Evolutionary conservation across 306 rosid species (phyloP).

Genomic region (Senna tora): DNA sequence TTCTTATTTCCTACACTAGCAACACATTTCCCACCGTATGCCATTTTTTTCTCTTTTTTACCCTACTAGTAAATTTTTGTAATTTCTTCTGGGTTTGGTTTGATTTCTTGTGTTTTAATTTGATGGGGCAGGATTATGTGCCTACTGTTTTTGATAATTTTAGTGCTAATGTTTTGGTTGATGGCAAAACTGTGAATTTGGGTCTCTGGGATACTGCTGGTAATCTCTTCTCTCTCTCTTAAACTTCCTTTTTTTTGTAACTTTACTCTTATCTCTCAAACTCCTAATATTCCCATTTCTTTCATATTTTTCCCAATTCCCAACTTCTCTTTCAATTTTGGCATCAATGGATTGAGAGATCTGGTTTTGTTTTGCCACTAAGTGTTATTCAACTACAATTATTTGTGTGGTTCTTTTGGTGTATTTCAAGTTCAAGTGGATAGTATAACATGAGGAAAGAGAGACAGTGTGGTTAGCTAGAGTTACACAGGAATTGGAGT

Average conservation of each 20-base stretch:
- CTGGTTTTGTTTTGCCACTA: not conserved
- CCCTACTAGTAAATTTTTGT: not conserved
- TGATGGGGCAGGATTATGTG: constrained; percentile 55
- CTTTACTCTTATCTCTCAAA: not conserved
- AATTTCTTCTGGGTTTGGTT: constrained; percentile 22
- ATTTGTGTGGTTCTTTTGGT: not conserved
- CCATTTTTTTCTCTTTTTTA: not conserved
- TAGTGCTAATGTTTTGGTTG: constrained; percentile 59
- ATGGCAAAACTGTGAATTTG: constrained; percentile 54
- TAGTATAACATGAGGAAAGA: not conserved
- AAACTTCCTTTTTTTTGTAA: no score
- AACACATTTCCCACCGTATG: constrained; percentile 51
- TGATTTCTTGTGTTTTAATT: not conserved
- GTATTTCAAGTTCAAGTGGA: not conserved
- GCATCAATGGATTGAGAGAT: not conserved
- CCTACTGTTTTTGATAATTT: constrained; percentile 67
- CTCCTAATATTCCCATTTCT: not conserved
- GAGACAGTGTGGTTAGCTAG: not conserved
- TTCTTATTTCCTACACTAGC: constrained; percentile 55
- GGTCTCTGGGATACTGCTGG: constrained; percentile 78
- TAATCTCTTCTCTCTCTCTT: constrained; percentile 29
- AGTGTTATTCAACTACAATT: not conserved
- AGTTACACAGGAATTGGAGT: not conserved
- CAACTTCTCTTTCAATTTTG: not conserved
- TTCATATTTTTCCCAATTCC: not conserved